Evolutionary conservation across 2,329 filamentous ascomycete genomes (phyloP).

Genomic region (Plenodomus lindquistii): DNA sequence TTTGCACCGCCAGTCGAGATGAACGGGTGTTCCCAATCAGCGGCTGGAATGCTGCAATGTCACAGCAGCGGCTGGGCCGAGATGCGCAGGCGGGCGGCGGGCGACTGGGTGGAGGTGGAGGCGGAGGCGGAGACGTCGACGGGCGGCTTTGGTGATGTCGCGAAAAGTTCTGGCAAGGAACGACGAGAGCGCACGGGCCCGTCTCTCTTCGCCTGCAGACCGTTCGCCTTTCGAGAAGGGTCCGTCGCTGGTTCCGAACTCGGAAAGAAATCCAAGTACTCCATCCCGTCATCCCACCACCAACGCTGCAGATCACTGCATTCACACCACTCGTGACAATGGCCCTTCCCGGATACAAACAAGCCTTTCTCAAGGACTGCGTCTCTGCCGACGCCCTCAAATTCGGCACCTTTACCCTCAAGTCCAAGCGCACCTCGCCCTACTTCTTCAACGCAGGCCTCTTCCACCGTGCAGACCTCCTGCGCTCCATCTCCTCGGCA

Average conservation of each 20-base stretch:
- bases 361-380: conserved; percentile 71
- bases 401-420: conserved; percentile 85
- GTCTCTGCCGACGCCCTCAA: conserved; percentile 72
- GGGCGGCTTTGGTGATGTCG: conserved; percentile 22
- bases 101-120: conserved; percentile 8
- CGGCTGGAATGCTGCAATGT: conserved; percentile 19
- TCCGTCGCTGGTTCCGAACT: conserved; percentile 31
- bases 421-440: conserved; percentile 86
- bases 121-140: conserved; percentile 20
- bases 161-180: conserved; percentile 38
- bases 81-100: conserved; percentile 21
- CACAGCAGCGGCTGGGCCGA: neutral
- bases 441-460: conserved; percentile 98
- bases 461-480: conserved; percentile 80
- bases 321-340: conserved; percentile 10
- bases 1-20: conserved; percentile 18
- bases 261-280: conserved; percentile 25
- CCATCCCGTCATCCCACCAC: neutral
- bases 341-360: conserved; percentile 57
- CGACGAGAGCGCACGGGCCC: conserved; percentile 23
- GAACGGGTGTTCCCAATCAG: conserved; percentile 16
- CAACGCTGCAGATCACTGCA: too few species aligned
- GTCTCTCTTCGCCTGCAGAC: too few species aligned
- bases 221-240: conserved; percentile 18
- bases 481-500: conserved; percentile 76